Conservation (phyloP, 2,329 filamentous ascomycete species). For the Didymella exigua region DNA sequence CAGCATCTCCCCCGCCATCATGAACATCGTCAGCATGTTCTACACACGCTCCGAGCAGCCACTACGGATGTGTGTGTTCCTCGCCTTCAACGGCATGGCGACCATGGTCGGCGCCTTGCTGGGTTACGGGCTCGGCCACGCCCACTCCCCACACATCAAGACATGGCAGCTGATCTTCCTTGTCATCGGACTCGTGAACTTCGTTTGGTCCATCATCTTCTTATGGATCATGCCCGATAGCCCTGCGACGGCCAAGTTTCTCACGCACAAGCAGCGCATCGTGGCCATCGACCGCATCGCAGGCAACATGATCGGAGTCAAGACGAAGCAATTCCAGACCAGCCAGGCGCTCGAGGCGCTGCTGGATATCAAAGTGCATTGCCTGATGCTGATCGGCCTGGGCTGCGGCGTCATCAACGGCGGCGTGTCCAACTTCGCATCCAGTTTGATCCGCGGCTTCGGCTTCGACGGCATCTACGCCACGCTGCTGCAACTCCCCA, state of each 20-base stretch:
- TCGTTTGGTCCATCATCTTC: conserved; percentile 45
- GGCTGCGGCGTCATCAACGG: conserved; percentile 57
- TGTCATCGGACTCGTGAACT: conserved; percentile 46
- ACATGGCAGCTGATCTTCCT: conserved; percentile 48
- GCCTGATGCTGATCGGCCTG: conserved; percentile 50
- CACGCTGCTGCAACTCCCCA: conserved; percentile 52
- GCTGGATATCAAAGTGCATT: conserved; percentile 49
- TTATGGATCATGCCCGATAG: conserved; percentile 48
- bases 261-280: conserved; percentile 48
- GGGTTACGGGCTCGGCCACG: conserved; percentile 45
- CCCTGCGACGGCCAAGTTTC: conserved; percentile 45
- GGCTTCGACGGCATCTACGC: conserved; percentile 51
- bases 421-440: conserved; percentile 58
- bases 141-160: conserved; percentile 30
- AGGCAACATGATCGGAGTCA: conserved; percentile 51
- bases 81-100: conserved; percentile 48
- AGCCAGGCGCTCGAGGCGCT: conserved; percentile 50
- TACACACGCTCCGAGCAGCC: conserved; percentile 45
- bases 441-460: conserved; percentile 54
- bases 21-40: conserved; percentile 49
- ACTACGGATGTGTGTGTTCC: conserved; percentile 54
- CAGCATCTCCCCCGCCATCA: conserved; percentile 42
- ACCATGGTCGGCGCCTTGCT: conserved; percentile 48
- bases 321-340: conserved; percentile 47
- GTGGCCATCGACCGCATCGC: conserved; percentile 50